These are phyloP conservation scores for Keithomyces neogunnii DNA, from an alignment of 2,329 filamentous ascomycete species.

Conservation along the genomic window DNA sequence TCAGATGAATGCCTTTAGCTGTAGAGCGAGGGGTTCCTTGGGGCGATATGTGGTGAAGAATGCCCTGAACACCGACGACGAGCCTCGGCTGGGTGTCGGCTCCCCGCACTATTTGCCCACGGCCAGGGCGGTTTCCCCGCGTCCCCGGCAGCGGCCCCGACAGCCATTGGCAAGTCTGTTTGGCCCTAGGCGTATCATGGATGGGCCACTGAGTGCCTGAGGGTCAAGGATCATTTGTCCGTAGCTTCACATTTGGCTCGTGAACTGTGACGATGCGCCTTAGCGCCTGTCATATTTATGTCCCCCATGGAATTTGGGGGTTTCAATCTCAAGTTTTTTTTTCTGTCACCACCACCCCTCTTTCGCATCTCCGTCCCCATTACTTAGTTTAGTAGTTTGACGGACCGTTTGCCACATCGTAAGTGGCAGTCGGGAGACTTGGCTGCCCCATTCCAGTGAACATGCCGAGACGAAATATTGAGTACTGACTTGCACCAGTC, in stretches of 20 bases:
- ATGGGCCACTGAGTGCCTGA: no score
- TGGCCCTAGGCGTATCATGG: not conserved
- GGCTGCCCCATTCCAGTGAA: no score
- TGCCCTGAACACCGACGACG: not conserved
- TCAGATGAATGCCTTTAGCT: not conserved
- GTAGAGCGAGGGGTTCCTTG: not conserved
- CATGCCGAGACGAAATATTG: no score
- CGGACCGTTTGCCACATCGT: no score
- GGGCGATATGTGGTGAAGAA: not conserved
- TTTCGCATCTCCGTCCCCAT: not conserved
- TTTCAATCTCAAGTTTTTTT: not conserved
- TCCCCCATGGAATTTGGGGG: not conserved
- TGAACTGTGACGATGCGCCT: not conserved
- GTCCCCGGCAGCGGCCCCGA: not conserved
- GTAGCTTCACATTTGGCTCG: not conserved
- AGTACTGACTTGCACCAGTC: not conserved
- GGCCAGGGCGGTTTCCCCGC: slow-evolving; percentile 6
- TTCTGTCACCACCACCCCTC: not conserved
- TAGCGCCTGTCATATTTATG: not conserved
- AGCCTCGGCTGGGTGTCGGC: slow-evolving; percentile 7
- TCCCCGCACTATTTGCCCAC: slow-evolving; percentile 3
- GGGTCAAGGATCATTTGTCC: not conserved
- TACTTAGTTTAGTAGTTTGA: no score
- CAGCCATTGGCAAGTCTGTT: not conserved
- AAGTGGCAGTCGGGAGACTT: no score